phyloP scores from a whole-genome alignment of 306 rosid genomes.

The Vigna angularis region DNA sequence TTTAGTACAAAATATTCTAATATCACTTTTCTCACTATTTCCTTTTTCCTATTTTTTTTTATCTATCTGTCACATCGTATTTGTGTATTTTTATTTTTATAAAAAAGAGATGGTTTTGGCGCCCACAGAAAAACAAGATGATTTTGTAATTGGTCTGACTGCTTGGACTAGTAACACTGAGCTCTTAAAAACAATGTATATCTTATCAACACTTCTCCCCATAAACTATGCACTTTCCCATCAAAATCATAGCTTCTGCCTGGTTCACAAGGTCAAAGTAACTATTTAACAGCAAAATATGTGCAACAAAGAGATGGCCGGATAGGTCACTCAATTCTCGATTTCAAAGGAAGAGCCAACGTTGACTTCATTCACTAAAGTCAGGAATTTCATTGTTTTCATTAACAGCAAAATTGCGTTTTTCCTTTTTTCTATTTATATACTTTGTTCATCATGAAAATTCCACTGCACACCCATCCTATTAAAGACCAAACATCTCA shows the following conservation, averaged over 20 bases:
- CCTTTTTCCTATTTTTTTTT: too few species aligned
- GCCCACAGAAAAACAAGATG: background rate
- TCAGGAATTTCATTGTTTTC: background rate
- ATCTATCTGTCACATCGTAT: background rate
- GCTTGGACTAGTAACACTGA: background rate
- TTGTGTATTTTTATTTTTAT: too few species aligned
- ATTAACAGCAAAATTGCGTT: background rate
- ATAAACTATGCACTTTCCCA: background rate
- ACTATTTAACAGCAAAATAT: background rate
- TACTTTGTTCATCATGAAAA: too few species aligned
- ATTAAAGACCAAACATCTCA: too few species aligned
- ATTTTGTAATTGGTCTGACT: background rate
- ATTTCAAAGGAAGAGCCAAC: constrained; percentile 7
- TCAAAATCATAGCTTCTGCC: background rate
- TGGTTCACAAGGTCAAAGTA: background rate
- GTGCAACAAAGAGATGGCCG: background rate
- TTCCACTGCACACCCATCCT: too few species aligned
- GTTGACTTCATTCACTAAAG: background rate
- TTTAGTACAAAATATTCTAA: background rate
- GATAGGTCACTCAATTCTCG: background rate
- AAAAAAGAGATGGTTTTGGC: background rate
- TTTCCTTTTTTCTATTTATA: too few species aligned
- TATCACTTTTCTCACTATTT: background rate
- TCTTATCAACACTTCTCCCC: too few species aligned
- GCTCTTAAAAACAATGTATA: background rate